A percentile compares a stretch with the other conserved stretches of the same genome.
Evolutionary conservation across 2,329 filamentous ascomycete genomes (phyloP).

Genomic region (Trichophyton rubrum): DNA sequence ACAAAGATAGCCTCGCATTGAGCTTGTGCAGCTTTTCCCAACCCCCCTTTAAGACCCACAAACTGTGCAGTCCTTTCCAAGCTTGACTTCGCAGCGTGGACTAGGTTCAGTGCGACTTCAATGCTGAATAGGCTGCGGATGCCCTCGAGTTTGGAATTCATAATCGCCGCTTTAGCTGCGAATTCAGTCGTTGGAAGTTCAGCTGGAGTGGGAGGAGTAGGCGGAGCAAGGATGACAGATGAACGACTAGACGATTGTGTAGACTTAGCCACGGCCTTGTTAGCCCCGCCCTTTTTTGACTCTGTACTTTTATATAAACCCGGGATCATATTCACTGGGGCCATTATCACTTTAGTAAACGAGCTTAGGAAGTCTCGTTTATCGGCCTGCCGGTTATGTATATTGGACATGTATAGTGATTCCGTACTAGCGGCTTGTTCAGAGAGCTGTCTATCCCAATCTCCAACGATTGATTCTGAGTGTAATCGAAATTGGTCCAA

Average conservation of each 20-base stretch:
- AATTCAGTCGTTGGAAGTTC: conserved; percentile 81
- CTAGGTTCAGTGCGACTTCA: conserved; percentile 79
- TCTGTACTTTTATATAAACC: conserved; percentile 48
- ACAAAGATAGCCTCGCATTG: conserved; percentile 89
- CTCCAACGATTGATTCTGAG: conserved; percentile 62
- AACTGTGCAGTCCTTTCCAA: conserved; percentile 78
- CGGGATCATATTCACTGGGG: conserved; percentile 84
- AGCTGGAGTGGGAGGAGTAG: conserved; percentile 14
- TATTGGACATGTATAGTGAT: conserved; percentile 89
- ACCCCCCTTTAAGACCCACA: conserved; percentile 64
- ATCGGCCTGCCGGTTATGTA: conserved; percentile 74
- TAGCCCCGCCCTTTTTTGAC: conserved; percentile 18
- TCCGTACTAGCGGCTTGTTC: conserved; percentile 85
- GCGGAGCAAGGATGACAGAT: conserved; percentile 26
- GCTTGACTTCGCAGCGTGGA: conserved; percentile 76
- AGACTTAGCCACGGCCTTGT: conserved; percentile 16
- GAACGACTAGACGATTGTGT: conserved; percentile 22
- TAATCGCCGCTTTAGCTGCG: conserved; percentile 92
- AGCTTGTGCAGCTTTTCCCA: conserved; percentile 69
- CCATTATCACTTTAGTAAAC: conserved; percentile 98
- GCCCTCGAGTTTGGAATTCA: conserved; percentile 86
- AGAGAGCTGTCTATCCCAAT: conserved; percentile 84
- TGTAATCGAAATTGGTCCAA: conserved; percentile 69
- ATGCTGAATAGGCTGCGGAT: conserved; percentile 94
- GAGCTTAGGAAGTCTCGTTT: conserved; percentile 94